phyloP scores from a whole-genome alignment of 495 filamentous ascomycete species.

The Xylaria sp. region DNA sequence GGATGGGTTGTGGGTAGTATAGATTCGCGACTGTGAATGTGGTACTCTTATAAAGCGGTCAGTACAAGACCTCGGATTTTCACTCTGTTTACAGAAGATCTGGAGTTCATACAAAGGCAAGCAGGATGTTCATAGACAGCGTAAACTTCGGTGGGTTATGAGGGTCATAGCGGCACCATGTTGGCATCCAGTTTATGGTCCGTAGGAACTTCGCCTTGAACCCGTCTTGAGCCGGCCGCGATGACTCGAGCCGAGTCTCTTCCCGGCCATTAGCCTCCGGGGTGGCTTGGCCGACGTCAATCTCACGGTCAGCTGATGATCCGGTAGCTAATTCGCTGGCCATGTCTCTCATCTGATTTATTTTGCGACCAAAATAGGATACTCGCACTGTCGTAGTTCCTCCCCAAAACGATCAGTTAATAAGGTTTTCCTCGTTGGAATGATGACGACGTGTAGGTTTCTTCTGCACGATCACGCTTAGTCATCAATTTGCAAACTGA shows the following conservation, averaged over 20 bases:
- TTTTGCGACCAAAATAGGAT: not conserved
- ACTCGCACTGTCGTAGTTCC: not conserved
- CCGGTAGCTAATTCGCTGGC: not conserved
- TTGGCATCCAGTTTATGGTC: conserved; percentile 39
- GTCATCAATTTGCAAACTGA: not conserved
- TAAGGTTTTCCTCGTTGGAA: not conserved
- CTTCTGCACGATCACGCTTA: conserved; percentile 8
- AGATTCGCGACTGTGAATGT: conserved; percentile 72
- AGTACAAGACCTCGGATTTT: conserved; percentile 1
- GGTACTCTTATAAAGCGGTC: conserved; percentile 35
- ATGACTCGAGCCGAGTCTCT: not conserved
- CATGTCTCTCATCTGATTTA: not conserved
- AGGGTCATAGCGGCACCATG: conserved; percentile 43
- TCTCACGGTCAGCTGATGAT: not conserved
- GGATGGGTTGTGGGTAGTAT: conserved; percentile 76
- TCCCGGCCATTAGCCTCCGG: not conserved
- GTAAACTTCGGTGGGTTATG: conserved; percentile 41
- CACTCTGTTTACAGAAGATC: not conserved
- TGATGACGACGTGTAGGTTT: not conserved
- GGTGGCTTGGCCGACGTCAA: not conserved
- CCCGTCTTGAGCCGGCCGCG: not conserved
- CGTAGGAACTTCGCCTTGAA: conserved; percentile 23
- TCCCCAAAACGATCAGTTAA: not conserved
- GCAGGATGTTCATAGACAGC: conserved; percentile 38
- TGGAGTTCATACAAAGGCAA: conserved; percentile 38